phyloP scores from a whole-genome alignment of 768 basidiomycete species.

The Dentipellis fragilis region DNA sequence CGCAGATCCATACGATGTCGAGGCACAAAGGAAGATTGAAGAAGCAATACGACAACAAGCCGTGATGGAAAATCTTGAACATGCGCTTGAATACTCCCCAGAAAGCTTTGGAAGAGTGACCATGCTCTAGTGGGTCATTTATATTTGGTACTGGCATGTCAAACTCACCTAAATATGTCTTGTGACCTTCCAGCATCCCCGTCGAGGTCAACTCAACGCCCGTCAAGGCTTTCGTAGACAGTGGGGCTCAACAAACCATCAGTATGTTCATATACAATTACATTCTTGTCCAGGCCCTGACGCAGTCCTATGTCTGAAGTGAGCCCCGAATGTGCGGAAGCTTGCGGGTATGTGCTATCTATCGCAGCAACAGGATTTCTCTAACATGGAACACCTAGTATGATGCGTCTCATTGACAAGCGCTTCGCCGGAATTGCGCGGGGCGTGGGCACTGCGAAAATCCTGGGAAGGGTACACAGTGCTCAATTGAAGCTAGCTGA shows the following conservation, averaged over 20 bases:
- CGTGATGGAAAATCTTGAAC: conserved; percentile 85
- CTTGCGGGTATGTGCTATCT: conserved; percentile 59
- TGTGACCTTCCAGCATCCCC: conserved; percentile 45
- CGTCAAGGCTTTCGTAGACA: conserved; percentile 96
- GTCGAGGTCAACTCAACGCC: conserved; percentile 88
- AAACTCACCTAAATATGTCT: neutral
- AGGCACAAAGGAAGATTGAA: conserved; percentile 89
- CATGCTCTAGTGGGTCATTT: conserved; percentile 82
- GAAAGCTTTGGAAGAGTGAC: conserved; percentile 90
- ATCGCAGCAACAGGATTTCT: neutral
- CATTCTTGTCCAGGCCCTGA: neutral
- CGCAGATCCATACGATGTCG: conserved; percentile 83
- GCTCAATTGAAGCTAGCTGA: conserved; percentile 86
- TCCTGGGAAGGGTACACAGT: conserved; percentile 88
- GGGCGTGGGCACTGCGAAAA: conserved; percentile 91
- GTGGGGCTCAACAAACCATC: conserved; percentile 94
- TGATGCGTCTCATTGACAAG: conserved; percentile 89
- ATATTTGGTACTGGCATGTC: neutral
- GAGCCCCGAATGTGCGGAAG: conserved; percentile 86
- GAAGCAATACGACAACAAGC: conserved; percentile 87
- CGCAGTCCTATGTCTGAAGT: conserved; percentile 33
- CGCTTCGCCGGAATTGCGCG: conserved; percentile 83
- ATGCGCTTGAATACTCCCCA: conserved; percentile 89
- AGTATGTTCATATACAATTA: conserved; percentile 41
- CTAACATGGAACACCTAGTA: conserved; percentile 29